Conservation (phyloP, 257 asterid species). For the Salvia hispanica region DNA sequence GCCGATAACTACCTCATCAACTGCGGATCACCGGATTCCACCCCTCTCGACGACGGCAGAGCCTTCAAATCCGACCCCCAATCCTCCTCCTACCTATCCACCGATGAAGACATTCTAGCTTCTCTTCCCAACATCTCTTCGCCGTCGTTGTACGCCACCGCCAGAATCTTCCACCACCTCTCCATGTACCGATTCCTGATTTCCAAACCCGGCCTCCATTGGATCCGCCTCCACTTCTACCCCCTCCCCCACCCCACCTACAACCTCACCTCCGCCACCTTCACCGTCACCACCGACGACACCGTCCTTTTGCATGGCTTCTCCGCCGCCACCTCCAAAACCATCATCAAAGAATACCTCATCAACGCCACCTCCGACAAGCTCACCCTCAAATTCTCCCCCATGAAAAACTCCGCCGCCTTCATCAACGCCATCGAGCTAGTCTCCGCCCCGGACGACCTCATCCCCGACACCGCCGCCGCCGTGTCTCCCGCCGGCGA, state of each 20-base stretch:
- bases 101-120: constrained; percentile 65
- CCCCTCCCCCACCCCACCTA: constrained; percentile 64
- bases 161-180: constrained; percentile 61
- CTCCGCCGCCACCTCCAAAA: constrained; percentile 36
- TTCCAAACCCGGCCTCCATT: constrained; percentile 62
- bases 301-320: constrained; percentile 73
- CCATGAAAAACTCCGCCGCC: constrained; percentile 66
- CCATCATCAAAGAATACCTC: constrained; percentile 71
- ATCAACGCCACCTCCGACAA: constrained; percentile 59
- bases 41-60: constrained; percentile 69
- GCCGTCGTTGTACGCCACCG: constrained; percentile 41
- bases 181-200: constrained; percentile 76
- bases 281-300: constrained; percentile 58
- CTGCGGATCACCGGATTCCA: constrained; percentile 63
- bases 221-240: constrained; percentile 67
- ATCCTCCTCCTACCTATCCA: constrained; percentile 72
- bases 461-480: constrained; percentile 59
- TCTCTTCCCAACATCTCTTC: constrained; percentile 37
- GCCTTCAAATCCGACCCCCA: constrained; percentile 78
- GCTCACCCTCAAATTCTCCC: constrained; percentile 76
- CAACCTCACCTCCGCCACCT: constrained; percentile 64
- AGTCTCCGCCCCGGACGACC: constrained; percentile 75
- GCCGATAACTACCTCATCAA: constrained; percentile 70
- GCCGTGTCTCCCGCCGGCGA: constrained; percentile 55
- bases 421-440: constrained; percentile 85